phyloP scores from a whole-genome alignment of 176 grass and related monocot species.

The Elymus sibiricus region DNA sequence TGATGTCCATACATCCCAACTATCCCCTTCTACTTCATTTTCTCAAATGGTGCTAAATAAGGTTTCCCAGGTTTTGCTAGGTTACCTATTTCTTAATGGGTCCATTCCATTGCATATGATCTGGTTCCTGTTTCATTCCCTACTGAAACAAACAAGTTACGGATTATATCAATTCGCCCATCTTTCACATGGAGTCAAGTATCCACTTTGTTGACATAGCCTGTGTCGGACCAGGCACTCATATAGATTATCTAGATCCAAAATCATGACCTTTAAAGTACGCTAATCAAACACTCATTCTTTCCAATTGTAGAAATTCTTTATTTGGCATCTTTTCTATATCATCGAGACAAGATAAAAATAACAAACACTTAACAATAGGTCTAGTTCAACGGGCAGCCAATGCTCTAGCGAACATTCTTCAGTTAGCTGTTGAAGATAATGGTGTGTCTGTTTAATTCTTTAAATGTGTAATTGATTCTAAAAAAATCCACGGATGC shows the following conservation, averaged over 20 bases:
- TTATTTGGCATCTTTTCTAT: background rate
- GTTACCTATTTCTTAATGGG: background rate
- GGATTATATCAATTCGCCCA: background rate
- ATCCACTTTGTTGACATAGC: background rate
- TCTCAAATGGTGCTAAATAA: background rate
- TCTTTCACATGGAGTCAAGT: background rate
- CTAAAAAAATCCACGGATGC: background rate
- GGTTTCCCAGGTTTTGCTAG: background rate
- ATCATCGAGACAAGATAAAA: background rate
- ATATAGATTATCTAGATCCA: slow-evolving; percentile 2
- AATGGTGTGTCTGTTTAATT: background rate
- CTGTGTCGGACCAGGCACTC: background rate
- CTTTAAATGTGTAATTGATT: background rate
- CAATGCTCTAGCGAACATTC: background rate
- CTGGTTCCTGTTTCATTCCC: background rate
- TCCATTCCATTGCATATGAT: background rate
- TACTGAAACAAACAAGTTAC: background rate
- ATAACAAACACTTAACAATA: background rate
- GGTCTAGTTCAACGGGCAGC: background rate
- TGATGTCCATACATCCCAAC: background rate
- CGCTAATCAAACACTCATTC: background rate
- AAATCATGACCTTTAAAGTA: background rate
- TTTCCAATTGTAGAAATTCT: background rate
- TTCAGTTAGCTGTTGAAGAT: background rate
- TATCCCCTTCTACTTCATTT: background rate